Conservation (phyloP, 768 basidiomycete genomes). For the Suillus ampliporus region DNA sequence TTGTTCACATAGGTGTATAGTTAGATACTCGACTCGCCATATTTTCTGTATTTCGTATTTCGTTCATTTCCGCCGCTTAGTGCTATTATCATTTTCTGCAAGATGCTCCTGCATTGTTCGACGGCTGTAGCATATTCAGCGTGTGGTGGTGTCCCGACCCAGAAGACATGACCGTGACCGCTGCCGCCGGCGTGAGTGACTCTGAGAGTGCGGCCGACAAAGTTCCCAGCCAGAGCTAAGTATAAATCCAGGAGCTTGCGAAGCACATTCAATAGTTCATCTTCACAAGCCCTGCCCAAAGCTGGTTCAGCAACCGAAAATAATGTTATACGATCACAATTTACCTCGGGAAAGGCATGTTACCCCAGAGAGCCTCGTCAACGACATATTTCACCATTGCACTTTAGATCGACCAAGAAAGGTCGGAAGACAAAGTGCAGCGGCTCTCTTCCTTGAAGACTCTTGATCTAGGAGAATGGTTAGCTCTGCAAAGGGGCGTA, state of each 20-base stretch:
- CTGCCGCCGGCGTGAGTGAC: too few relatives aligned
- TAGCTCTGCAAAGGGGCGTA: background rate
- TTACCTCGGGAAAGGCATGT: conserved; percentile 86
- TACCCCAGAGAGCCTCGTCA: conserved; percentile 85
- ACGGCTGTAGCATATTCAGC: too few relatives aligned
- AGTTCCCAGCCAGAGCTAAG: conserved; percentile 74
- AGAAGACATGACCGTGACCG: too few relatives aligned
- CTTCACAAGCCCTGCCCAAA: conserved; percentile 74
- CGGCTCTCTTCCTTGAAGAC: conserved; percentile 64
- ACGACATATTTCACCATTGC: conserved; percentile 78
- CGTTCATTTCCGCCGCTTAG: too few relatives aligned
- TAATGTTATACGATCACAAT: background rate
- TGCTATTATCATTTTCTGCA: too few relatives aligned
- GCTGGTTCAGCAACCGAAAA: background rate
- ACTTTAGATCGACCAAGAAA: conserved; percentile 74
- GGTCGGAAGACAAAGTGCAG: conserved; percentile 72
- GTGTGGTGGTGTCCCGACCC: too few relatives aligned
- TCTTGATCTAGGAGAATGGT: conserved; percentile 56
- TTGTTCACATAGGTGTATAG: conserved; percentile 14
- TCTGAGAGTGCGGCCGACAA: conserved; percentile 78
- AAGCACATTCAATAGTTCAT: conserved; percentile 86
- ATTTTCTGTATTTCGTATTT: too few relatives aligned
- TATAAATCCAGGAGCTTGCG: conserved; percentile 73
- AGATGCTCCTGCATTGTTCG: too few relatives aligned
- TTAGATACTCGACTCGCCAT: background rate